Conservation (phyloP, 768 basidiomycete genomes). For the Coprinopsis sp. region DNA sequence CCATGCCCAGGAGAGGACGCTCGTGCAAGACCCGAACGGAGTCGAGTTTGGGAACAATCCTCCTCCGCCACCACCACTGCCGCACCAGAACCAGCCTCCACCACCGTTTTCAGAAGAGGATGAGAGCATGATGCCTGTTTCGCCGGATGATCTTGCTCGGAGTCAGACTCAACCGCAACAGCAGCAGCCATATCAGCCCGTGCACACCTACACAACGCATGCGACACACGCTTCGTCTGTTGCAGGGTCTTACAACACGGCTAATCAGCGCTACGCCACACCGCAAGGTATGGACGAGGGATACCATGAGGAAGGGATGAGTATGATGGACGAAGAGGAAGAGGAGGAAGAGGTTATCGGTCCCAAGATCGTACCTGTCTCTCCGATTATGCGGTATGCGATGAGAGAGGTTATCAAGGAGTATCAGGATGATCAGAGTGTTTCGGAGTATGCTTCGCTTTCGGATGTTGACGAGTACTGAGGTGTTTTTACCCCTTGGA, state of each 20-base stretch:
- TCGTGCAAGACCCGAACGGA: slow-evolving; percentile 4
- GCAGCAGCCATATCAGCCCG: neutral
- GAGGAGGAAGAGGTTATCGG: slow-evolving; percentile 58
- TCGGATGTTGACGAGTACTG: slow-evolving; percentile 76
- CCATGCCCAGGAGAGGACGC: neutral
- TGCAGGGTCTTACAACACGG: no score
- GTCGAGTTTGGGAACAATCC: slow-evolving; percentile 1
- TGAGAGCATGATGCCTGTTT: slow-evolving; percentile 17
- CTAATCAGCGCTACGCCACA: no score
- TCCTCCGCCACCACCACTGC: slow-evolving; percentile 1
- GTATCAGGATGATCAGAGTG: slow-evolving; percentile 70
- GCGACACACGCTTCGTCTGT: no score
- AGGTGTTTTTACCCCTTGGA: slow-evolving; percentile 2
- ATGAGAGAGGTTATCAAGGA: slow-evolving; percentile 83
- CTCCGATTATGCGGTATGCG: slow-evolving; percentile 79
- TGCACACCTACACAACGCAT: no score
- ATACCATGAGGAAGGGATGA: slow-evolving; percentile 31
- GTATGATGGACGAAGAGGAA: slow-evolving; percentile 40
- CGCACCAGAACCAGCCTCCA: slow-evolving; percentile 3
- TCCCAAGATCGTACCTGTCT: slow-evolving; percentile 70
- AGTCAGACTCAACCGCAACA: neutral
- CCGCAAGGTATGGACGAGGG: slow-evolving; percentile 36
- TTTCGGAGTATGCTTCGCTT: slow-evolving; percentile 76
- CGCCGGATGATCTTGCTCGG: slow-evolving; percentile 16
- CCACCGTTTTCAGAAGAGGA: slow-evolving; percentile 15